Evolutionary conservation across 306 rosid genomes (phyloP).

Genomic region (Sesbania bispinosa): DNA sequence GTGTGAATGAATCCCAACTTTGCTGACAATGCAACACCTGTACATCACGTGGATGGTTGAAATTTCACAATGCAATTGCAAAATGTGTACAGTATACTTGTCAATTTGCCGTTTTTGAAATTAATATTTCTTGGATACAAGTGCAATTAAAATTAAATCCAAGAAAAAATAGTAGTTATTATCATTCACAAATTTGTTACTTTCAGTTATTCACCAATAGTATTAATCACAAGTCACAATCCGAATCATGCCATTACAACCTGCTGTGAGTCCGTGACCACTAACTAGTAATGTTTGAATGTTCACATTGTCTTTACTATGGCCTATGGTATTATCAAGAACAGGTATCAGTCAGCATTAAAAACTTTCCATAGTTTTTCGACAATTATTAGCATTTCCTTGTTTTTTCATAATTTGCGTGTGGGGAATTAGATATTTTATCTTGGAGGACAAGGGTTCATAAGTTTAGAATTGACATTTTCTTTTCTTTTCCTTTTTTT

Average conservation of each 20-base stretch:
- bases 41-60: constrained; percentile 23
- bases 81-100: background rate
- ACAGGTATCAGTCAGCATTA: background rate
- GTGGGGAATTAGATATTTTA: constrained; percentile 5
- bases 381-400: background rate
- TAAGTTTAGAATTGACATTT: background rate
- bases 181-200: background rate
- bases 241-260: background rate
- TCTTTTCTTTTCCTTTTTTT: background rate
- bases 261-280: background rate
- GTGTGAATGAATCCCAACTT: background rate
- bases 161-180: background rate
- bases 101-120: background rate
- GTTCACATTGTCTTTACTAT: background rate
- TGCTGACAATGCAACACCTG: constrained; percentile 1
- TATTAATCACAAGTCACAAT: background rate
- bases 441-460: background rate
- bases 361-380: background rate
- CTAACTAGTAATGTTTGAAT: background rate
- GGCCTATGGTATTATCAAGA: background rate
- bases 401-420: background rate
- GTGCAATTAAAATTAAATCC: background rate
- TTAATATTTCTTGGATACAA: background rate
- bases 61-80: background rate
- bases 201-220: background rate